Conservation (phyloP, 2,329 filamentous ascomycete genomes). For the Alternaria rosae region DNA sequence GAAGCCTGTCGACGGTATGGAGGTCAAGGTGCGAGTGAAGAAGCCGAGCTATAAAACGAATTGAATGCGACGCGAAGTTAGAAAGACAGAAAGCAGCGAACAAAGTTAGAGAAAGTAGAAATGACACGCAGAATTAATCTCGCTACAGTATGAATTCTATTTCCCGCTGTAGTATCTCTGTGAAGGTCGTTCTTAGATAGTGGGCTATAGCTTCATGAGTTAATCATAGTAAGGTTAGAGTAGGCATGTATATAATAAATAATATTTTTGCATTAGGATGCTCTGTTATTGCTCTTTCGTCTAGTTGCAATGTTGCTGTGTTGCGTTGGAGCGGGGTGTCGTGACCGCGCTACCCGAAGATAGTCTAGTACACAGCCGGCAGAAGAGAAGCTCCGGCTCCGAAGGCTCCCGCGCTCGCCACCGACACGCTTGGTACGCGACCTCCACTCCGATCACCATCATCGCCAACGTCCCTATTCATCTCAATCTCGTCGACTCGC, state of each 20-base stretch:
- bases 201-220: no score
- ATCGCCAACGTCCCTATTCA: not conserved
- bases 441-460: not conserved
- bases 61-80: not conserved
- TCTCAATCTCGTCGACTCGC: not conserved
- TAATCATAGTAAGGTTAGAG: no score
- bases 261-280: no score
- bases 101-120: not conserved
- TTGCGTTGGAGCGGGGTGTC: no score
- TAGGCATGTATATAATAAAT: no score
- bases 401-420: not conserved
- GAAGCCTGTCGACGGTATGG: slow-evolving; percentile 25
- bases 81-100: not conserved
- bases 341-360: no score
- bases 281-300: no score
- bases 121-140: accelerated
- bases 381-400: not conserved
- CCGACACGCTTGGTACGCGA: not conserved
- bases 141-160: no score
- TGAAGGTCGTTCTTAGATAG: no score
- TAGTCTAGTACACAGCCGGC: no score
- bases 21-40: slow-evolving; percentile 13
- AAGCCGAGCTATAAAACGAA: not conserved
- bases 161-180: no score
- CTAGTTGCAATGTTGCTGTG: no score